A percentile compares a stretch with the other conserved stretches of the same genome.
phyloP scores from a whole-genome alignment of 192 early-diverging fungal genomes.

The Helicostylum pulchrum region DNA sequence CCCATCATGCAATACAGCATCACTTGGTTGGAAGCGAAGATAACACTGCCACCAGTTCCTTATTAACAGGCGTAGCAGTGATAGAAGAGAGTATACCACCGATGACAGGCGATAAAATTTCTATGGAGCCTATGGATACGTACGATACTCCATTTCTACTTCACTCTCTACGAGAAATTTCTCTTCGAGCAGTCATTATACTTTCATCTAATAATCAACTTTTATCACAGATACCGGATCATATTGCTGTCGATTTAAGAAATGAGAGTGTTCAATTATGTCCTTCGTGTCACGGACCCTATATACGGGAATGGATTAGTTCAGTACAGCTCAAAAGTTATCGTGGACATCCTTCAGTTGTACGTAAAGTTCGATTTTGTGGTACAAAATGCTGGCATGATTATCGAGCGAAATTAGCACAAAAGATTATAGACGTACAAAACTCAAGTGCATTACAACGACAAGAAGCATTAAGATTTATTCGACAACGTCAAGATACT shows the following conservation, averaged over 20 bases:
- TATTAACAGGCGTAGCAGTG: background rate
- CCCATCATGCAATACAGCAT: too few relatives aligned
- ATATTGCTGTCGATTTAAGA: background rate
- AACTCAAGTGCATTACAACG: background rate
- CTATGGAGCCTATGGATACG: too few relatives aligned
- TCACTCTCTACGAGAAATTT: conserved; percentile 10
- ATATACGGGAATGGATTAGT: conserved; percentile 9
- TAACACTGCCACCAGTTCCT: too few relatives aligned
- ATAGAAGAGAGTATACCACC: background rate
- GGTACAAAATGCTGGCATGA: background rate
- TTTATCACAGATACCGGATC: background rate
- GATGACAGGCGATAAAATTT: background rate
- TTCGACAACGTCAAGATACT: too few relatives aligned
- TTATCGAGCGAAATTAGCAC: background rate
- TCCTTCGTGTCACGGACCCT: background rate
- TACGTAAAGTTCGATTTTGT: conserved; percentile 12
- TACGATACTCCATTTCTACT: background rate
- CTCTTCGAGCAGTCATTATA: background rate
- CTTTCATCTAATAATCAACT: background rate
- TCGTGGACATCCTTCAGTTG: background rate
- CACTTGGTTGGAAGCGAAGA: too few relatives aligned
- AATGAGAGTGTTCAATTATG: background rate
- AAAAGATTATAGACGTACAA: background rate
- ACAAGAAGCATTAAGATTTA: background rate
- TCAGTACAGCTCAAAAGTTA: conserved; percentile 1